A percentile compares a stretch with the other conserved stretches of the same genome.
phyloP scores from a whole-genome alignment of 1,139 yeast species.

The Yamadazyma atmosphaerica region DNA sequence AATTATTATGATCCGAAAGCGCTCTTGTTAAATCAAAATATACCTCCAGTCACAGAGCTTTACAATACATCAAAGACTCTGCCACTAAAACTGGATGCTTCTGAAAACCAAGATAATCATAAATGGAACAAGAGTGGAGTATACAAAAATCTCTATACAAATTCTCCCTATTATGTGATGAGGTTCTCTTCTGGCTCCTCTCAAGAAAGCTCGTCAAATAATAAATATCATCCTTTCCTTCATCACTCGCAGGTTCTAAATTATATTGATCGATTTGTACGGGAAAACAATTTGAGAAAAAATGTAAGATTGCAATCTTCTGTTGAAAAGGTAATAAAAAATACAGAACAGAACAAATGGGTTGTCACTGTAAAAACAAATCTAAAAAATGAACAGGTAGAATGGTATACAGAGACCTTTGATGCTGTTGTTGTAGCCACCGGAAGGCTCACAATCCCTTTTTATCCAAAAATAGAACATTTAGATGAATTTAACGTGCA shows the following conservation, averaged over 20 bases:
- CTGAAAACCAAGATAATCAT: too few relatives aligned
- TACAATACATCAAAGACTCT: constrained; percentile 12
- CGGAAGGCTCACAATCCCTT: constrained; percentile 54
- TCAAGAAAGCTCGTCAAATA: constrained; percentile 5
- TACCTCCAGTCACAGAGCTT: too few relatives aligned
- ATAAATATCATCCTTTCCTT: constrained; percentile 45
- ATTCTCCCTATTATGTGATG: constrained; percentile 61
- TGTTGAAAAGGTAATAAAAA: constrained; percentile 34
- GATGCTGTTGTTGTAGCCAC: constrained; percentile 52
- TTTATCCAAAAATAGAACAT: constrained; percentile 49
- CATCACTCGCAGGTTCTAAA: constrained; percentile 46
- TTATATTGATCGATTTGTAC: constrained; percentile 43
- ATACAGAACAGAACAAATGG: constrained; percentile 36
- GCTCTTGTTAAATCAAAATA: too few relatives aligned
- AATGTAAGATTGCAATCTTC: constrained; percentile 31
- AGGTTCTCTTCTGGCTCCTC: constrained; percentile 36
- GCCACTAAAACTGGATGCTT: too few relatives aligned
- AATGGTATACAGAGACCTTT: constrained; percentile 40
- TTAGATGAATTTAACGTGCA: constrained; percentile 45
- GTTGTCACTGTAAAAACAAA: constrained; percentile 37
- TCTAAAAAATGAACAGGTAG: too few relatives aligned
- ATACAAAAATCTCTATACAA: constrained; percentile 57
- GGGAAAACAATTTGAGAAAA: constrained; percentile 24
- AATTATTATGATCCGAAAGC: constrained; percentile 20
- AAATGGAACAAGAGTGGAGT: constrained; percentile 38